Conservation (phyloP, 2,329 filamentous ascomycete genomes). For the Aspergillus sp. region DNA sequence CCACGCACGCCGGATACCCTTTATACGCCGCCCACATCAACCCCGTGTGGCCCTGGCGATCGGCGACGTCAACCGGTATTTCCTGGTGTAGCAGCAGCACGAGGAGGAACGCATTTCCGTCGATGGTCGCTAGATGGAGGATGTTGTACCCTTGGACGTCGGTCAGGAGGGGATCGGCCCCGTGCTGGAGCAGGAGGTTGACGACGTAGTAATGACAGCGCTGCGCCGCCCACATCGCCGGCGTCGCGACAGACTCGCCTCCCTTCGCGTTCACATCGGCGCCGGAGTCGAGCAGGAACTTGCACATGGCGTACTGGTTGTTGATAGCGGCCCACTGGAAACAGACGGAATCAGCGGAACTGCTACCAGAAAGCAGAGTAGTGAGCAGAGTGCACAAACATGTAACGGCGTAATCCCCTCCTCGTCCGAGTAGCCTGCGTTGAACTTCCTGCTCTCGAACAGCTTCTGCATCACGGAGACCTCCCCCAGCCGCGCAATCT, state of each 20-base stretch:
- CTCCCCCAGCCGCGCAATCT: conserved; percentile 81
- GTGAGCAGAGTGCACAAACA: conserved; percentile 45
- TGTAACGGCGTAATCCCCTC: conserved; percentile 94
- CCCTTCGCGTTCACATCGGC: conserved; percentile 93
- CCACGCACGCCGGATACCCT: conserved; percentile 83
- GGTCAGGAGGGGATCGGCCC: conserved; percentile 83
- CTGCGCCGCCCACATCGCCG: conserved; percentile 94
- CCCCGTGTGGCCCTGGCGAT: conserved; percentile 82
- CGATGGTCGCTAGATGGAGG: conserved; percentile 91
- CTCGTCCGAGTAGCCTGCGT: conserved; percentile 74
- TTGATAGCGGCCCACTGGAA: conserved; percentile 95
- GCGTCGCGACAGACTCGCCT: conserved; percentile 87
- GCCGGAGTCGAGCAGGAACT: conserved; percentile 76
- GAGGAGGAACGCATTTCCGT: conserved; percentile 86
- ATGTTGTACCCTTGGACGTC: conserved; percentile 98
- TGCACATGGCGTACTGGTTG: conserved; percentile 95
- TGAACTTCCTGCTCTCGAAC: conserved; percentile 71
- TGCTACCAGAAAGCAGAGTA: neutral
- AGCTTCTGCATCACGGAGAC: conserved; percentile 78
- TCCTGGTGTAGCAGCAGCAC: conserved; percentile 87
- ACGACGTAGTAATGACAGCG: conserved; percentile 95
- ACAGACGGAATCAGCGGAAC: conserved; percentile 6
- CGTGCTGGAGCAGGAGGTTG: conserved; percentile 79
- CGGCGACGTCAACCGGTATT: conserved; percentile 83
- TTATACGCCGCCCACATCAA: conserved; percentile 99